Evolutionary conservation across 2,329 filamentous ascomycete genomes (phyloP).

Genomic region (Fusarium sp.): DNA sequence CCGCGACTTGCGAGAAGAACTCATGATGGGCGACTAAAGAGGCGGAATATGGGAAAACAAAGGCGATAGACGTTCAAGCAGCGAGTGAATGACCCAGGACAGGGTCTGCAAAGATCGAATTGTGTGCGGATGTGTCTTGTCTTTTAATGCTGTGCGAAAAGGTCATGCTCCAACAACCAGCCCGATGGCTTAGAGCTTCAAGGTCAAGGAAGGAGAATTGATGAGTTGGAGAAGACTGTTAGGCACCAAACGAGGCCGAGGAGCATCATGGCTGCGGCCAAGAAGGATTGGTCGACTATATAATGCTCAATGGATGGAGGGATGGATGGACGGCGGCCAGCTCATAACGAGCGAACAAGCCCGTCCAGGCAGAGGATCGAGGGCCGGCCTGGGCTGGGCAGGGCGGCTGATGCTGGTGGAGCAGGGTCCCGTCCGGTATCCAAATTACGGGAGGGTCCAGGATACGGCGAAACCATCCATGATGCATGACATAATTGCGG

Average conservation of each 20-base stretch:
- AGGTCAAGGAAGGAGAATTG: constrained; percentile 20
- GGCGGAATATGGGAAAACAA: neutral
- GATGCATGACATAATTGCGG: constrained; percentile 62
- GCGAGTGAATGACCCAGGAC: constrained; percentile 3
- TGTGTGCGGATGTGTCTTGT: constrained; percentile 28
- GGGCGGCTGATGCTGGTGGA: constrained; percentile 41
- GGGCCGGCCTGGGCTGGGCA: constrained; percentile 24
- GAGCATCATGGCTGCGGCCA: constrained; percentile 35
- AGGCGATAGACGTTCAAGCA: neutral
- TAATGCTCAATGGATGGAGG: constrained; percentile 39
- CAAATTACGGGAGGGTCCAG: constrained; percentile 52
- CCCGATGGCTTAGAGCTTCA: constrained; percentile 27
- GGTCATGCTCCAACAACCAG: constrained; percentile 29
- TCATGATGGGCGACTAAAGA: constrained; percentile 49
- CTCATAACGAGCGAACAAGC: constrained; percentile 19
- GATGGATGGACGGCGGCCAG: constrained; percentile 14
- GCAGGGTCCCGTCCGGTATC: constrained; percentile 45
- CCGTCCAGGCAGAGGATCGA: constrained; percentile 23
- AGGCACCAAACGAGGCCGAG: constrained; percentile 44
- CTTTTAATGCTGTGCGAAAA: constrained; percentile 25
- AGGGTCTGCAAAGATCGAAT: constrained; percentile 16
- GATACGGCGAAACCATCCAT: constrained; percentile 50
- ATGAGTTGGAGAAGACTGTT: constrained; percentile 38
- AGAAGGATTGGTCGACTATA: constrained; percentile 44
- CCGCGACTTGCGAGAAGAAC: constrained; percentile 60